Evolutionary conservation across 139 green algal genomes (phyloP).

Genomic region (Deuterostichococcus epilithicus): DNA sequence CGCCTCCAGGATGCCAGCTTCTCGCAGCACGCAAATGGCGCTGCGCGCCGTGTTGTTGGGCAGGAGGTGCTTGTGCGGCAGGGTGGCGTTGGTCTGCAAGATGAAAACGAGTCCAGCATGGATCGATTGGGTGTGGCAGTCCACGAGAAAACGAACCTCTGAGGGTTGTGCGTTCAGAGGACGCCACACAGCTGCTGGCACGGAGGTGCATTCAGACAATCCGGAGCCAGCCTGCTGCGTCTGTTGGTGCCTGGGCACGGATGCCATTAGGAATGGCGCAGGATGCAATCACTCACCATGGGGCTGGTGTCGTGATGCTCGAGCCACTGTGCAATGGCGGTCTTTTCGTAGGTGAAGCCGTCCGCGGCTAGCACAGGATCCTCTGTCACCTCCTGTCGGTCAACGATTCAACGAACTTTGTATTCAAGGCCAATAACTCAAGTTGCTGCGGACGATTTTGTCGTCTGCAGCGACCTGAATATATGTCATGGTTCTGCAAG

Average conservation of each 20-base stretch:
- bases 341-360: slow-evolving; percentile 30
- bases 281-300: not conserved
- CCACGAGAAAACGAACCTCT: too few relatives aligned
- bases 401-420: too few relatives aligned
- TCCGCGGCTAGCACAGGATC: slow-evolving; percentile 32
- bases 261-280: too few relatives aligned
- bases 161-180: too few relatives aligned
- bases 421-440: too few relatives aligned
- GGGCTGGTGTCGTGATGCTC: not conserved
- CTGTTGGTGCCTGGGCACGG: too few relatives aligned
- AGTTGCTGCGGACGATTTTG: not conserved
- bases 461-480: too few relatives aligned
- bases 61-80: not conserved
- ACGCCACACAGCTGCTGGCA: too few relatives aligned
- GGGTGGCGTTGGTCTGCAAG: not conserved
- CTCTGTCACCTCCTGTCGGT: slow-evolving; percentile 14
- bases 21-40: not conserved
- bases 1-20: not conserved
- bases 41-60: not conserved
- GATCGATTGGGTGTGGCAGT: too few relatives aligned
- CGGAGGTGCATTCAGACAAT: too few relatives aligned
- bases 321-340: slow-evolving; percentile 26
- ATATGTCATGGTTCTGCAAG: too few relatives aligned
- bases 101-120: not conserved
- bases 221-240: too few relatives aligned